Base-by-base conservation (phyloP, 495 filamentous ascomycete species). In the Podospora comata region DNA sequence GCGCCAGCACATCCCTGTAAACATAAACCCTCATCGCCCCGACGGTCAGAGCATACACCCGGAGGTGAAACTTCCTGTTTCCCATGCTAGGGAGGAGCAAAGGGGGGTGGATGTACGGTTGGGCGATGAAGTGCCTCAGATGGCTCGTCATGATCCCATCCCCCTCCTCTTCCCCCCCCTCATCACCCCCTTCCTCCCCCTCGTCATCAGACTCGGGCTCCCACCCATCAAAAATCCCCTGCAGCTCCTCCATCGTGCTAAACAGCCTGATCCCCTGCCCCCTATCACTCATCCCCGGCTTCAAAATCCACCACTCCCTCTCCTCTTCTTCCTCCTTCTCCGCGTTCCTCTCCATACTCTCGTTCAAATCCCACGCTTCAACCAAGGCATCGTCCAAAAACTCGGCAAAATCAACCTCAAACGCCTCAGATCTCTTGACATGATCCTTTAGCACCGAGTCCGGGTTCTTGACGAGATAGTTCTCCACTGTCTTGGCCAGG, bases 331-430 rank as follows among this genome's bases (percentile, higher is more conserved):
- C 62, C 0, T 13, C 64, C 2, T 1, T 28, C 16, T 64, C 70
- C 30, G 78, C 39, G 72, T 96, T 97, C 59, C 79, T 85, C 53
- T 84, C 84, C 67, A 96, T 81, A 60, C 89, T 91, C 18, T 90
- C 94, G 20, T 87, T 84, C 26, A 99, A 79, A 73, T 97, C 95
- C 67, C 86, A 99, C 0, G 91, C 91, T 72, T 99, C 95, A 0
- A 92, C 82, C 7, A 99, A 81, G 0, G 95, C 93, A 65, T 99
- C 95, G 70, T 97, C 94, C 7, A 99, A 82, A 75, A 97, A 99
- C 79, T 99, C 95, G 2, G 93, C 92, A 75, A 94, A 99, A 77
- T 99, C 95, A 15, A 99, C 84, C 74, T 99, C 95, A 65, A 99
- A 96, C 53, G 90, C 86, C 64, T 92, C 91, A 16, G 86, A 84